Percentiles rank a stretch among this genome's conserved stretches.
These are phyloP conservation scores for Singerocomus rubriflavus DNA, from an alignment of 1,284 basidiomycete genomes.

Conservation along the genomic window DNA sequence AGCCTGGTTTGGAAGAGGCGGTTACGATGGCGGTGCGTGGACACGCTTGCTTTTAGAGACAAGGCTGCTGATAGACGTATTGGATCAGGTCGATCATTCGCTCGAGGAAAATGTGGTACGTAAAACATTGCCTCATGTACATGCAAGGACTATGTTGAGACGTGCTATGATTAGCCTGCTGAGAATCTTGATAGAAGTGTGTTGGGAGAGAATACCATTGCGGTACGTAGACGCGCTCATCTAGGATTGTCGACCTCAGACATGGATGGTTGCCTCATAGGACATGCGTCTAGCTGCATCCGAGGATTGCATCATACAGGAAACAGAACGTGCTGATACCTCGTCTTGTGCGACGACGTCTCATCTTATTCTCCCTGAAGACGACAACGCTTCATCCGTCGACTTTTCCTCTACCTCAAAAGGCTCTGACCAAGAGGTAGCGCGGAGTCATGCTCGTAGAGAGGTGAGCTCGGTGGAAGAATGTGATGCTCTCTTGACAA, in stretches of 20 bases:
- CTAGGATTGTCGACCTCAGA: neutral
- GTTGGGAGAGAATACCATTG: neutral
- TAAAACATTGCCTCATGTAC: neutral
- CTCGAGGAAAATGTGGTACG: neutral
- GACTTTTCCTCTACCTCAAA: neutral
- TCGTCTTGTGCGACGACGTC: constrained; percentile 7
- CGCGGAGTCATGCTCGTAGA: neutral
- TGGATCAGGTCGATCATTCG: constrained; percentile 4
- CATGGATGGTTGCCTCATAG: constrained; percentile 2
- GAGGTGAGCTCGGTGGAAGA: constrained; percentile 22
- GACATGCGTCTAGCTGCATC: neutral
- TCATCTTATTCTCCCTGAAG: constrained; percentile 22
- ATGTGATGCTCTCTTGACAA: constrained; percentile 16
- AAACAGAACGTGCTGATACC: neutral
- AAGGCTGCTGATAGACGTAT: neutral
- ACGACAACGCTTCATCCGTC: neutral
- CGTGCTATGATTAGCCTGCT: neutral
- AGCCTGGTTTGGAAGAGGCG: neutral
- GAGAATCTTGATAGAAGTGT: no score
- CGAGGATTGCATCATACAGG: neutral
- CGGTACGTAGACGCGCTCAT: constrained; percentile 4
- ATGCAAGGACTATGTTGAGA: neutral
- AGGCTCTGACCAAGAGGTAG: neutral
- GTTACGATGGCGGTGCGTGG: constrained; percentile 14
- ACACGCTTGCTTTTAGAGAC: neutral